Evolutionary conservation across 257 asterid genomes (phyloP).

Genomic region (Ilex asprella): DNA sequence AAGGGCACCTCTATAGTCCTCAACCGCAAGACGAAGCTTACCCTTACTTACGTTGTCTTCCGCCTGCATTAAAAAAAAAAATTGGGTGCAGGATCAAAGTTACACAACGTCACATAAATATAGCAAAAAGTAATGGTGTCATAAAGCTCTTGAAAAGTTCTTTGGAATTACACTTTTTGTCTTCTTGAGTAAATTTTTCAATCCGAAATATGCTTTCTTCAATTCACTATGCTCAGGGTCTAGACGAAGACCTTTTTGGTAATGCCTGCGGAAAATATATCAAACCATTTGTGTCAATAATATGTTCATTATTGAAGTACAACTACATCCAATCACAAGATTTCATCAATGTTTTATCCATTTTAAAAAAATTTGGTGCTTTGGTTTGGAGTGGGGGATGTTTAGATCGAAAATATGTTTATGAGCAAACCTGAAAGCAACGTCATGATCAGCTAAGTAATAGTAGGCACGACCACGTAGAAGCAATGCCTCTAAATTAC

Average conservation of each 20-base stretch:
- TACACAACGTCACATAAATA: neutral
- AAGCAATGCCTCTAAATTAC: constrained; percentile 74
- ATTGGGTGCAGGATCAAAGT: constrained; percentile 1
- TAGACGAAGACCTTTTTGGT: constrained; percentile 91
- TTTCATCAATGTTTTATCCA: too few species aligned
- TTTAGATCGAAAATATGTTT: neutral
- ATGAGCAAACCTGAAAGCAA: constrained; percentile 57
- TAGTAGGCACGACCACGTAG: constrained; percentile 93
- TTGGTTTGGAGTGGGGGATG: neutral
- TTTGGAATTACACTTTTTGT: constrained; percentile 56
- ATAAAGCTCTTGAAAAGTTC: neutral
- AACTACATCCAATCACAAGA: too few species aligned
- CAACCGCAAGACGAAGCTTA: constrained; percentile 79
- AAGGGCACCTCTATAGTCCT: constrained; percentile 75
- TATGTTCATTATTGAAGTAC: neutral
- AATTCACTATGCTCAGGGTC: constrained; percentile 90
- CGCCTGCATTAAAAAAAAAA: constrained; percentile 47
- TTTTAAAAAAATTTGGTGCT: neutral
- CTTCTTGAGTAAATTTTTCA: constrained; percentile 85
- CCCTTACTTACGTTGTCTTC: constrained; percentile 90
- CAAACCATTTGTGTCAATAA: neutral
- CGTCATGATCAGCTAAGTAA: constrained; percentile 93
- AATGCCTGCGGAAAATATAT: constrained; percentile 51
- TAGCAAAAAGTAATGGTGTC: too few species aligned
- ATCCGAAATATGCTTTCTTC: constrained; percentile 86